Evolutionary conservation across 139 green algal genomes (phyloP), one percentile per base, ranked within the genome.

Genomic region (Chlamydomonas applanata): DNA sequence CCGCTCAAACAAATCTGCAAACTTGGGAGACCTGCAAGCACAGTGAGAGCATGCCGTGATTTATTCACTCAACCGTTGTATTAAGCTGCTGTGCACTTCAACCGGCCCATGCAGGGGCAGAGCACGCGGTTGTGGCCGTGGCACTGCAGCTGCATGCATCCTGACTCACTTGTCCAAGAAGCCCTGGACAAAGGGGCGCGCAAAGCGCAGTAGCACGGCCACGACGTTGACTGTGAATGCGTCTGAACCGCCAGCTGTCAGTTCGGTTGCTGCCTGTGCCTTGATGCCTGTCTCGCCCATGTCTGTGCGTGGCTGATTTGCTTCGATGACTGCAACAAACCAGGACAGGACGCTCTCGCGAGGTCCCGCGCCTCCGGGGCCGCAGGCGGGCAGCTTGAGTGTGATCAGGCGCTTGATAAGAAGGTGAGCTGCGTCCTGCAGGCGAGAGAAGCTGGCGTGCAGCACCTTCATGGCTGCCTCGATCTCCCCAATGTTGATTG

Each of bases 161-260:
- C n/a, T n/a, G 30, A 49, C 59, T 63, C 75, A 82, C 36, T 66
- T 69, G 71, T 72, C 64, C 66, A 81, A 77, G 69, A 79, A 82
- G 44, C 85, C 81, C 16, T 36, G 44, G 11, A 81, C 71, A 63
- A 89, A 89, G 61, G 82, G 82, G 30, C 79, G 71, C 20, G 74
- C 75, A 45, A 89, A 77, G 36, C 75, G 73, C 34, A 89, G 76
- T 30, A 75, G 69, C 14, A 73, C 64, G 25, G 72, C 76, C 14
- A 73, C 72, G 22, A 81, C 60, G 53, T 80, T 85, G 17, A 89
- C 64, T 35, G 69, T 71, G 60, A 83, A 78, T 34, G 75, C 76
- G 79, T 89, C 84, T 30, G 19, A n/a, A 24, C 11, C 30, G n/a
- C 59, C 59, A 22, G 59, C 59, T 40, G 59, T 66, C 59, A 66